Conservation (phyloP, 805 yeast species). For the Lipomyces japonicus region DNA sequence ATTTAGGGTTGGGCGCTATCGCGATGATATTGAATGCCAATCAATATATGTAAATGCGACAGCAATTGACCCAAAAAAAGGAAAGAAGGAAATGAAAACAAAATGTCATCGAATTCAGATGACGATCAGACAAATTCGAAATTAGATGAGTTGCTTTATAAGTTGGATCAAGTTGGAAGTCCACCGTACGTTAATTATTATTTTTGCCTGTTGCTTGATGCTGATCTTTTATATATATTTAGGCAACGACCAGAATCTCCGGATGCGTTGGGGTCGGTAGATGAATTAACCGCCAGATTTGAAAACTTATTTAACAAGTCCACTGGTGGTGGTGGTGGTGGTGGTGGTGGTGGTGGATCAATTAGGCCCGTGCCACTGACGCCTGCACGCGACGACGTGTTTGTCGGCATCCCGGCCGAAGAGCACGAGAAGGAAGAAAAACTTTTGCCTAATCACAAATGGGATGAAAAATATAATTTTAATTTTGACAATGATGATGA, state of each 20-base stretch:
- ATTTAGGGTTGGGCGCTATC: no score
- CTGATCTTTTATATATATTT: background rate
- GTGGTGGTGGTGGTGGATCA: no score
- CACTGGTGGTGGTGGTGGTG: no score
- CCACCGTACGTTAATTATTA: background rate
- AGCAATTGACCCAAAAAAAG: no score
- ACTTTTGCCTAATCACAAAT: background rate
- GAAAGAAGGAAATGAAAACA: no score
- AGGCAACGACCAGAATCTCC: constrained; percentile 15
- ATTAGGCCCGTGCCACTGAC: no score
- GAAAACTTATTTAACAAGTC: constrained; percentile 13
- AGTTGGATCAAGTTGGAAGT: background rate
- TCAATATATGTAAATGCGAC: no score
- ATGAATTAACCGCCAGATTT: constrained; percentile 22
- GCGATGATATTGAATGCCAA: no score
- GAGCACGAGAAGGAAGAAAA: constrained; percentile 3
- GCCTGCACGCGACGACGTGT: background rate
- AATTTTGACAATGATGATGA: background rate
- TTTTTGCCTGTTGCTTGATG: no score
- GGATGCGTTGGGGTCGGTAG: constrained; percentile 20
- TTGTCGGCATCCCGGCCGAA: constrained; percentile 1
- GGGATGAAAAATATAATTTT: background rate
- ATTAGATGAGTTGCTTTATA: background rate
- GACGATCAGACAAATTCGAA: background rate
- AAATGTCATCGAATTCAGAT: background rate